Base-by-base conservation (phyloP, 2,329 filamentous ascomycete genomes). In the Aotearoamyces nothofagi region DNA sequence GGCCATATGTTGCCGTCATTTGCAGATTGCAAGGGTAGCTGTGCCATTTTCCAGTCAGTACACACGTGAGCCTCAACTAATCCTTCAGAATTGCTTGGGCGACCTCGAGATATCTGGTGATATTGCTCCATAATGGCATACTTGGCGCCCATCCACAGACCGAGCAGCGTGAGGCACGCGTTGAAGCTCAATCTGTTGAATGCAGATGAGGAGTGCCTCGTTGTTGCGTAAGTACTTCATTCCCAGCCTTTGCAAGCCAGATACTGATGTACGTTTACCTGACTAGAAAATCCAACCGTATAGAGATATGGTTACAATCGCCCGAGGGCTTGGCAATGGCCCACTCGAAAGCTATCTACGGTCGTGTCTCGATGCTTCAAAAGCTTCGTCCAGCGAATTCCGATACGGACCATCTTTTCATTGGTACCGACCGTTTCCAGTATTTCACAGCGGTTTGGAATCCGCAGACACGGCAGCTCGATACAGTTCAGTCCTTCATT, bases 401-500 rank as follows among this genome's bases (percentile, higher is more conserved):
- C 15, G 55, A 63, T 4, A 82, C 75, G 26, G 84, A 96, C 42
- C 71, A 94, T 36, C 69, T 98, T 35, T 93, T 98, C 49, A 68
- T 98, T 33, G 87, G 84, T 27, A 98, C 90, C 26, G 79, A 93
- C 48, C 73, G 79, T 31, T 79, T 81, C 42, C 76, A 84, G 44
- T 96, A 93, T 56, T 93, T 96, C 52, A 92, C 83, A 2, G 54
- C 93, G 12, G 73, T 66, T 10, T 98, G 90, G 86, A 74, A 94
- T 42, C 45, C 63, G 1, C 53, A 66, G 48, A 58, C 46, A 4
- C 53, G 53, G 12, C 50, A 58, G 33, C 51, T 77, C 3, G 59
- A 66, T 6, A 68, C 63, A 0, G 48, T 65, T 13, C 57, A 41
- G 40, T 43, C 55, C 2, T 64, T 69, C 22, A 54, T 60, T 22